These are phyloP conservation scores for Mrakia frigida DNA, from an alignment of 768 basidiomycete species.

Conservation along the genomic window DNA sequence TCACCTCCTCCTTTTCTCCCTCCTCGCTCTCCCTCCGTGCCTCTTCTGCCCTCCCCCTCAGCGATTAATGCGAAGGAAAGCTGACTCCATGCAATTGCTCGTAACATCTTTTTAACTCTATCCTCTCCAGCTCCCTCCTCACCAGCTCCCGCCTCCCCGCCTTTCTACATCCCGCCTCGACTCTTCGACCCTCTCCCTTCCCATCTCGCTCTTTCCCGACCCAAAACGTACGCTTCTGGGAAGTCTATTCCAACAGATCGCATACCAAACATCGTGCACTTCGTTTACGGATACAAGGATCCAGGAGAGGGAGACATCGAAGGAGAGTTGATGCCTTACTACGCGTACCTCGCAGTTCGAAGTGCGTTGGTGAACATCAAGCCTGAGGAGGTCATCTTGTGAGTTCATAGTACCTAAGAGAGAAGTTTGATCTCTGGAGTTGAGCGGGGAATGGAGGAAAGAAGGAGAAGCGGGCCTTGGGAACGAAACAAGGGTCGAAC, in stretches of 20 bases:
- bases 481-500: neutral
- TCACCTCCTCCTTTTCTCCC: neutral
- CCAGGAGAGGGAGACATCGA: slow-evolving; percentile 31
- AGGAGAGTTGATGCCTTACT: slow-evolving; percentile 44
- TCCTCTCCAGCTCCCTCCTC: too few relatives aligned
- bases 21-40: neutral
- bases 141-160: slow-evolving; percentile 13
- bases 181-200: slow-evolving; percentile 37
- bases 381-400: slow-evolving; percentile 45
- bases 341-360: slow-evolving; percentile 45
- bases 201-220: slow-evolving; percentile 26
- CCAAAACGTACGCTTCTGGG: slow-evolving; percentile 30
- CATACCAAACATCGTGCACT: slow-evolving; percentile 44
- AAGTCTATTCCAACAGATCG: slow-evolving; percentile 37
- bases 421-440: neutral
- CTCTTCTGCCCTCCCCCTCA: neutral
- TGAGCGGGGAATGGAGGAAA: neutral
- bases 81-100: too few relatives aligned
- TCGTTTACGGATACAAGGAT: slow-evolving; percentile 44
- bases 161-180: slow-evolving; percentile 20
- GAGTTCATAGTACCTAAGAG: slow-evolving; percentile 15
- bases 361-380: slow-evolving; percentile 43
- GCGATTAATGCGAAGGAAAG: too few relatives aligned
- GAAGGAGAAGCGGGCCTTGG: too few relatives aligned
- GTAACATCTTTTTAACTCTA: too few relatives aligned